Conservation (phyloP, 1,139 yeast species). For the Trichomonascaceae sp. region DNA sequence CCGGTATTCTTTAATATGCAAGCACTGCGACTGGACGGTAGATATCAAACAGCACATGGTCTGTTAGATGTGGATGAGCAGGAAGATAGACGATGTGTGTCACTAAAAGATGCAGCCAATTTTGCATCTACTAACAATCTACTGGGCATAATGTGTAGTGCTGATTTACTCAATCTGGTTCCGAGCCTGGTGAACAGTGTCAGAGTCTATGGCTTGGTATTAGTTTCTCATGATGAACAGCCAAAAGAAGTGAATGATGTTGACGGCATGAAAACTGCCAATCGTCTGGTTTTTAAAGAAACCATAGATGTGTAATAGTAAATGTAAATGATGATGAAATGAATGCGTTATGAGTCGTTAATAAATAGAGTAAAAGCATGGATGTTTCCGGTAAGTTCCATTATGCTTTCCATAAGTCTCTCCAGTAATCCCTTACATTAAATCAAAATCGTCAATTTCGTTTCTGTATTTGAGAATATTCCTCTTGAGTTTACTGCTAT, state of each 20-base stretch:
- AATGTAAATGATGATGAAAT: background rate
- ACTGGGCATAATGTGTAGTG: conserved; percentile 75
- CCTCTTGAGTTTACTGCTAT: conserved; percentile 84
- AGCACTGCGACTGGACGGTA: conserved; percentile 20
- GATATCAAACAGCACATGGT: conserved; percentile 34
- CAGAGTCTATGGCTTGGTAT: conserved; percentile 71
- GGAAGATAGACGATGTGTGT: conserved; percentile 43
- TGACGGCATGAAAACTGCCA: conserved; percentile 66
- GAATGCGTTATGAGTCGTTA: background rate
- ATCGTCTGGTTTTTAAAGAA: conserved; percentile 64
- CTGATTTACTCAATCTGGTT: conserved; percentile 61
- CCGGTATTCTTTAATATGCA: conserved; percentile 86
- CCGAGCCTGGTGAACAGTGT: conserved; percentile 73
- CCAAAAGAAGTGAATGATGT: conserved; percentile 40
- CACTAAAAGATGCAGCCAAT: conserved; percentile 55
- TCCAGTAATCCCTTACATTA: no score
- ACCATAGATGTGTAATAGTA: conserved; percentile 52
- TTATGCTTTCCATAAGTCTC: no score
- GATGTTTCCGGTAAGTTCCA: no score
- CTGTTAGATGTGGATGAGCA: conserved; percentile 21
- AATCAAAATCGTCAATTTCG: conserved; percentile 40
- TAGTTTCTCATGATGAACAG: conserved; percentile 52
- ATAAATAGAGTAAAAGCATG: background rate
- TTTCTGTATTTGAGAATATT: conserved; percentile 86
- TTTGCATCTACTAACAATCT: conserved; percentile 80